Conservation (phyloP, 2,329 filamentous ascomycete genomes). For the Metarhizium guizhouense region DNA sequence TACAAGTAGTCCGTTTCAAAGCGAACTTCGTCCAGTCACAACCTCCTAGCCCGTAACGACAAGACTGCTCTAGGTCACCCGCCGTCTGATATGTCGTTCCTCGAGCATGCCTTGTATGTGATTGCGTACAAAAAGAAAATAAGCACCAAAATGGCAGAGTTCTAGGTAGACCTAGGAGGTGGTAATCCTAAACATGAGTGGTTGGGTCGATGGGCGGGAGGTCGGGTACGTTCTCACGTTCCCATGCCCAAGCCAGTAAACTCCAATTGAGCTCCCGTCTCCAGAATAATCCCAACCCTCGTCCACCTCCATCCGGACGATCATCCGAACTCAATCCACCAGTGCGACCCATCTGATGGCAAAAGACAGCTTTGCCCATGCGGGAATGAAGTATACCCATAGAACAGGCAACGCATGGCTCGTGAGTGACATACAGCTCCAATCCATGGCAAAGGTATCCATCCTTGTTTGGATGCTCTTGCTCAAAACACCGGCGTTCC, state of each 20-base stretch:
- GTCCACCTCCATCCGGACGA: conserved; percentile 45
- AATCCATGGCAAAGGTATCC: conserved; percentile 92
- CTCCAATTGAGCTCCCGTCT: conserved; percentile 79
- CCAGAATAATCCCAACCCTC: conserved; percentile 61
- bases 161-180: conserved; percentile 29
- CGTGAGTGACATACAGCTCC: conserved; percentile 89
- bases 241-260: conserved; percentile 71
- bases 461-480: conserved; percentile 58
- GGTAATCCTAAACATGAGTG: conserved; percentile 41
- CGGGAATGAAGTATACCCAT: conserved; percentile 95
- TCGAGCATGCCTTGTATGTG: not conserved
- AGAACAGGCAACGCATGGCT: conserved; percentile 92
- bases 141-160: conserved; percentile 15
- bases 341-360: conserved; percentile 66
- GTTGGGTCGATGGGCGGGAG: conserved; percentile 35
- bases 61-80: not conserved
- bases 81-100: conserved; percentile 4
- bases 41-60: not conserved
- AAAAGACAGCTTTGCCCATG: conserved; percentile 79
- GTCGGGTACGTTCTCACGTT: conserved; percentile 33
- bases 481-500: conserved; percentile 52
- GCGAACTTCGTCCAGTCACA: not conserved
- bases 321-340: conserved; percentile 78
- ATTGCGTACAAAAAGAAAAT: not conserved
- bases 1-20: not conserved